Conservation (phyloP, 169 alveolate genomes). For the Plasmodium cynomolgi region DNA sequence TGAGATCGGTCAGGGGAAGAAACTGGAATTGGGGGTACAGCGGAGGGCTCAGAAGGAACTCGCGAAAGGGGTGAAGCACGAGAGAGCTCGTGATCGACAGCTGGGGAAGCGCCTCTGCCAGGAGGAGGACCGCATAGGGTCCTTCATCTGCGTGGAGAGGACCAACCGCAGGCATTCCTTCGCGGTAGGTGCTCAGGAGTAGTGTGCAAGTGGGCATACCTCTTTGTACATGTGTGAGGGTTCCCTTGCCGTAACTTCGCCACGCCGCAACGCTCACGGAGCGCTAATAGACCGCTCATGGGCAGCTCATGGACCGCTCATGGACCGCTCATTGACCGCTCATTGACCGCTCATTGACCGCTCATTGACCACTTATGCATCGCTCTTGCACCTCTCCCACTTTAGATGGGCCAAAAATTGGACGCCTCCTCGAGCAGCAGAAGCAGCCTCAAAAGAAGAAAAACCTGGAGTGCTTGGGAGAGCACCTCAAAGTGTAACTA, state of each 20-base stretch:
- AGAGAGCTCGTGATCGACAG: neutral
- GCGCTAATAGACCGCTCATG: no score
- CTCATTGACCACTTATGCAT: neutral
- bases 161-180: conserved; percentile 37
- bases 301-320: no score
- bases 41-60: neutral
- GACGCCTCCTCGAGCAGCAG: neutral
- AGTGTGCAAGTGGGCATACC: neutral
- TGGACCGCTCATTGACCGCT: no score
- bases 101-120: neutral
- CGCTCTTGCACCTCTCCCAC: no score
- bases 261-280: neutral
- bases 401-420: conserved; percentile 25
- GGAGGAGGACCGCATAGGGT: conserved; percentile 36
- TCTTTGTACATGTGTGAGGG: neutral
- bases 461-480: conserved; percentile 24
- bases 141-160: conserved; percentile 48
- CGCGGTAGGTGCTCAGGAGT: conserved; percentile 25
- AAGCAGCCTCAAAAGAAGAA: conserved; percentile 22
- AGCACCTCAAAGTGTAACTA: neutral
- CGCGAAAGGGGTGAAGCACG: neutral
- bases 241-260: neutral
- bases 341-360: no score
- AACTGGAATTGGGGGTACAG: neutral
- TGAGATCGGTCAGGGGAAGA: neutral